phyloP scores from a whole-genome alignment of 1,139 yeast genomes.

The Nadsonia starkeyi-henricii region DNA sequence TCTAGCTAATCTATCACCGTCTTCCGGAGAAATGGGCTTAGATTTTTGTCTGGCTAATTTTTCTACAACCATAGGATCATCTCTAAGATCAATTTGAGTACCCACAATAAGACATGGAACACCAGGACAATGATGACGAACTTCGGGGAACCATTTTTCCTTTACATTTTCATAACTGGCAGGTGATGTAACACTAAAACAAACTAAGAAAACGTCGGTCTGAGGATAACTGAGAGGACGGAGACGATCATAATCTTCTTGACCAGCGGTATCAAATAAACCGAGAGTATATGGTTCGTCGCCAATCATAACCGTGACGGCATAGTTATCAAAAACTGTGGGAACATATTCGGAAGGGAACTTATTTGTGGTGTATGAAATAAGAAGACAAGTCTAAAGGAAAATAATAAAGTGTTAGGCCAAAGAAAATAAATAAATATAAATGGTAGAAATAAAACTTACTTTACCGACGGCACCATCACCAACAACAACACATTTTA shows the following conservation, averaged over 20 bases:
- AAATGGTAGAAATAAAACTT: constrained; percentile 12
- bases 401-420: not conserved
- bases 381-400: constrained; percentile 60
- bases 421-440: constrained; percentile 1
- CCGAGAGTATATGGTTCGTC: constrained; percentile 97
- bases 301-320: constrained; percentile 96
- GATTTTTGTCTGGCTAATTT: constrained; percentile 83
- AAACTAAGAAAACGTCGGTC: constrained; percentile 88
- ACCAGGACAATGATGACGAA: constrained; percentile 95
- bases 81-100: constrained; percentile 88
- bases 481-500: constrained; percentile 93
- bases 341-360: constrained; percentile 95
- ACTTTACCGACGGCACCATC: constrained; percentile 94
- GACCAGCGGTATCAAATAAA: constrained; percentile 95
- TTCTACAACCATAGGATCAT: constrained; percentile 80
- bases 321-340: constrained; percentile 91
- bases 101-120: constrained; percentile 95
- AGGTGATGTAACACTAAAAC: constrained; percentile 91
- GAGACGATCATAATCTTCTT: constrained; percentile 94
- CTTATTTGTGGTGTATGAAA: constrained; percentile 83
- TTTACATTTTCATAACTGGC: constrained; percentile 96
- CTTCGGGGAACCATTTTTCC: constrained; percentile 98
- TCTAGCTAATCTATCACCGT: constrained; percentile 85
- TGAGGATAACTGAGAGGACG: constrained; percentile 95
- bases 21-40: constrained; percentile 71